Percentiles rank a stretch among this genome's conserved stretches.
Conservation (phyloP, 1,284 basidiomycete species). For the Vanrija pseudolonga region DNA sequence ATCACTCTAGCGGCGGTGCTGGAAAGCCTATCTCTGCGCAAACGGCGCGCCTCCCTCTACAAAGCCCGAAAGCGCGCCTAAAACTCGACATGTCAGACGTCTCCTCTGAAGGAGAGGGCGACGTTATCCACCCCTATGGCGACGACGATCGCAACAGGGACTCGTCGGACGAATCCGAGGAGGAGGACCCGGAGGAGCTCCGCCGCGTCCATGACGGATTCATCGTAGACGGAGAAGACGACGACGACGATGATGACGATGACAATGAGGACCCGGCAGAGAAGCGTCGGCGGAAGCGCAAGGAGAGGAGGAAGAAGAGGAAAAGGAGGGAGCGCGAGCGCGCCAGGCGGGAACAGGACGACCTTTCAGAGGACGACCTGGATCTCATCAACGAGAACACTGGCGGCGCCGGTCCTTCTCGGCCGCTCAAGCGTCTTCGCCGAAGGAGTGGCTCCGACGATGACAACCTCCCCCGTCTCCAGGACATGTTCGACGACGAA, state of each 20-base stretch:
- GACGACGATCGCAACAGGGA: slow-evolving; percentile 38
- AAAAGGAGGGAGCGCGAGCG: slow-evolving; percentile 34
- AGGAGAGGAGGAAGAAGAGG: slow-evolving; percentile 35
- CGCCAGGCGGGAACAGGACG: slow-evolving; percentile 59
- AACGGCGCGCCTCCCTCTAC: background rate
- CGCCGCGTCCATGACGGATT: slow-evolving; percentile 47
- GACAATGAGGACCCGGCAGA: slow-evolving; percentile 30
- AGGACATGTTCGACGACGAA: slow-evolving; percentile 47
- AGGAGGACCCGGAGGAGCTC: slow-evolving; percentile 48
- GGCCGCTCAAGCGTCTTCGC: slow-evolving; percentile 38
- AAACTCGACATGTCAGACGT: slow-evolving; percentile 34
- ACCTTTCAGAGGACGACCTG: slow-evolving; percentile 79
- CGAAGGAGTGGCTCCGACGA: slow-evolving; percentile 49
- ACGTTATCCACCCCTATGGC: slow-evolving; percentile 46
- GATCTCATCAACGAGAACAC: slow-evolving; percentile 94
- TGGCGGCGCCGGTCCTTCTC: slow-evolving; percentile 55
- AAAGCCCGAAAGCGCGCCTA: background rate
- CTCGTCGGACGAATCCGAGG: slow-evolving; percentile 50
- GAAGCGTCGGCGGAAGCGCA: slow-evolving; percentile 27
- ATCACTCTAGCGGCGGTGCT: too few relatives aligned
- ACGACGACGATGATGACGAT: slow-evolving; percentile 42
- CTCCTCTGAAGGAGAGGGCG: slow-evolving; percentile 49
- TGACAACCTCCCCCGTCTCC: slow-evolving; percentile 36
- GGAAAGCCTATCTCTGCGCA: too few relatives aligned
- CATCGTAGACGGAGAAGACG: slow-evolving; percentile 49